A percentile compares a stretch with the other conserved stretches of the same genome.
Conservation (phyloP, 306 rosid genomes). For the Sesbania bispinosa region DNA sequence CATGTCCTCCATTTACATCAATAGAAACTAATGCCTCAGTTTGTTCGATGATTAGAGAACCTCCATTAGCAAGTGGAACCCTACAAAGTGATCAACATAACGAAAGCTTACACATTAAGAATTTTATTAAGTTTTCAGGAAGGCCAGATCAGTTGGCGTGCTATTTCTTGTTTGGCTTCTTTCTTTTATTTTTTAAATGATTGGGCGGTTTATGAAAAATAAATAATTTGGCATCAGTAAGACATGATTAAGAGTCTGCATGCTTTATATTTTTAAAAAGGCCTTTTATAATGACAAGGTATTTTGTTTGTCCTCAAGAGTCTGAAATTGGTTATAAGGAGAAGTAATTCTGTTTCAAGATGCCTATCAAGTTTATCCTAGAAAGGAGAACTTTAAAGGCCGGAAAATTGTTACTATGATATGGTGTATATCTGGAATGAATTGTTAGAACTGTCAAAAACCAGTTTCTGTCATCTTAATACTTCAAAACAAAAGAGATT, state of each 20-base stretch:
- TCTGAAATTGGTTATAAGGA: constrained; percentile 3
- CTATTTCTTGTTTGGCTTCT: not conserved
- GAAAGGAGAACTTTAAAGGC: not conserved
- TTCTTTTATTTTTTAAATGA: not conserved
- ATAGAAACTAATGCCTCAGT: constrained; percentile 97
- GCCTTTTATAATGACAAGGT: not conserved
- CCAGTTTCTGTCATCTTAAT: not conserved
- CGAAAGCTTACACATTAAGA: constrained; percentile 4
- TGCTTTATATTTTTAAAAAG: not conserved
- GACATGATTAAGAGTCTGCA: not conserved
- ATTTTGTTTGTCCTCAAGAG: too few species aligned
- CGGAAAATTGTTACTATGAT: not conserved
- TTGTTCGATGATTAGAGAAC: constrained; percentile 93
- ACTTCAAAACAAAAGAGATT: not conserved
- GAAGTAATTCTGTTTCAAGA: not conserved
- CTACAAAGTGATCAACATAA: constrained; percentile 43
- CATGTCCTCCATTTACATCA: constrained; percentile 97
- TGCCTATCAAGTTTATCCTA: not conserved
- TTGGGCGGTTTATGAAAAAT: not conserved
- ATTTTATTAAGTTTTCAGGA: not conserved
- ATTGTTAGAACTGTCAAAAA: not conserved
- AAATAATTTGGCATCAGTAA: not conserved
- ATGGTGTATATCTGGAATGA: not conserved
- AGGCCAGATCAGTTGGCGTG: constrained; percentile 3
- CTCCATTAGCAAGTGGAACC: constrained; percentile 91